A percentile compares a stretch with the other conserved stretches of the same genome.
Evolutionary conservation across 352 stramenopile genomes (phyloP).

Genomic region (Globisporangium iwayamae): DNA sequence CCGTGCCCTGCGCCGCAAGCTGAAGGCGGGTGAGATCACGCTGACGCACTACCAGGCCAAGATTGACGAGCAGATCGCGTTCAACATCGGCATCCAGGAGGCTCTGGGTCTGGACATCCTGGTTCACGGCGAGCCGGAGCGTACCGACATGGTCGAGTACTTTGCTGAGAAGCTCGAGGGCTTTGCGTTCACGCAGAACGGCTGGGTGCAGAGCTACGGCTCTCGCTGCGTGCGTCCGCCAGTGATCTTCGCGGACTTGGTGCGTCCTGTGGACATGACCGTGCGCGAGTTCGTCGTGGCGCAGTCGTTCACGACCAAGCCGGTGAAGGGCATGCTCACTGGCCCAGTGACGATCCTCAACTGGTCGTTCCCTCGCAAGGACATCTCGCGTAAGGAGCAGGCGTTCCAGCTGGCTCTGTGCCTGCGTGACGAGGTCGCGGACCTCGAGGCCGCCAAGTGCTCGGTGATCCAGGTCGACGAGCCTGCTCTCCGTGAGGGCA

Average conservation of each 20-base stretch:
- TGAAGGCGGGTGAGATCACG: constrained; percentile 80
- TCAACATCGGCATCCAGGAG: constrained; percentile 91
- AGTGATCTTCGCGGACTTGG: constrained; percentile 89
- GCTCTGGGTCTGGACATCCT: constrained; percentile 91
- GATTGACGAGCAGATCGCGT: constrained; percentile 92
- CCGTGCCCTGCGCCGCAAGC: constrained; percentile 66
- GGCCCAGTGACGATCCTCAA: constrained; percentile 94
- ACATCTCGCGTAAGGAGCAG: constrained; percentile 87
- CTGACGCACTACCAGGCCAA: constrained; percentile 73
- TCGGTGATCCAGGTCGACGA: constrained; percentile 91
- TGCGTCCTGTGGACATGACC: constrained; percentile 85
- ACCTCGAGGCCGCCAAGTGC: constrained; percentile 89
- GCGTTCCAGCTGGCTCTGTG: constrained; percentile 89
- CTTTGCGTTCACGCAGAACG: constrained; percentile 90
- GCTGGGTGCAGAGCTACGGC: constrained; percentile 94
- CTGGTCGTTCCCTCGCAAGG: constrained; percentile 92
- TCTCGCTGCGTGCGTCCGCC: constrained; percentile 90
- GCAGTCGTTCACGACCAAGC: constrained; percentile 87
- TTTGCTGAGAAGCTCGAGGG: constrained; percentile 92
- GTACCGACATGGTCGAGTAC: constrained; percentile 95
- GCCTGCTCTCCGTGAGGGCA: constrained; percentile 89
- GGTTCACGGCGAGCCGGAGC: constrained; percentile 91
- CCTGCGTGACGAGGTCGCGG: constrained; percentile 88
- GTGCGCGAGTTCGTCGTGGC: constrained; percentile 89
- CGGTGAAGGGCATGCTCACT: constrained; percentile 94